Conservation (phyloP, 108 stramenopile species). For the Schizochytrium sp. region DNA sequence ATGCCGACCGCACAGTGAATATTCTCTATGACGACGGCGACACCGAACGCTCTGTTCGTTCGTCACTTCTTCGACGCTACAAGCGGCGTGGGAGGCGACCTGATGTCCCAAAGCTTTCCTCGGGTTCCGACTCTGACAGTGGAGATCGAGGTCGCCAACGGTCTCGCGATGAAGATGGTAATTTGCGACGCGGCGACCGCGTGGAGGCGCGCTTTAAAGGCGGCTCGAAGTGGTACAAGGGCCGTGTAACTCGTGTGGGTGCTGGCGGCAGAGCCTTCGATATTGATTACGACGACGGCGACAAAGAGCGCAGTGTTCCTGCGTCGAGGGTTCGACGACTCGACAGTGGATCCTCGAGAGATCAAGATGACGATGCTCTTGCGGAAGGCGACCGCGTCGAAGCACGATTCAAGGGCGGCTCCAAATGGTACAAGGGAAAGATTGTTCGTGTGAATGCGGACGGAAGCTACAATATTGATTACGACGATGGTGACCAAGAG, state of each 20-base stretch:
- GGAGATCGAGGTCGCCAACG: background rate
- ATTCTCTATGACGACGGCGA: constrained; percentile 29
- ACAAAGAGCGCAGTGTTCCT: background rate
- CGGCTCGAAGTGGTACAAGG: constrained; percentile 20
- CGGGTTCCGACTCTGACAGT: background rate
- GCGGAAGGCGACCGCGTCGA: constrained; percentile 40
- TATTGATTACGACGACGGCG: constrained; percentile 25
- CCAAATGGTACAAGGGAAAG: constrained; percentile 38
- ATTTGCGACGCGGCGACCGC: constrained; percentile 11
- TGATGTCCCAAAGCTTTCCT: background rate
- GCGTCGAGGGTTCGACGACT: background rate
- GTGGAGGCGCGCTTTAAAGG: background rate
- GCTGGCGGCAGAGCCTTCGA: background rate
- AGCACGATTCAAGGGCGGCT: constrained; percentile 35
- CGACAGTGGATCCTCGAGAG: background rate
- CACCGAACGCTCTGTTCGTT: background rate
- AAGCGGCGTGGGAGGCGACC: background rate
- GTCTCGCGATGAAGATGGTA: too few species aligned
- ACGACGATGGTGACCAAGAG: constrained; percentile 40
- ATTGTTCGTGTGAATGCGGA: background rate
- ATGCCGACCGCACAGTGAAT: constrained; percentile 9
- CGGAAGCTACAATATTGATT: background rate
- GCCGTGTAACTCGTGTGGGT: background rate
- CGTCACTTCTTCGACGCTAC: background rate
- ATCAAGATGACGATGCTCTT: background rate